Evolutionary conservation across 2,329 filamentous ascomycete species (phyloP).

Genomic region (Penicillium sp.): DNA sequence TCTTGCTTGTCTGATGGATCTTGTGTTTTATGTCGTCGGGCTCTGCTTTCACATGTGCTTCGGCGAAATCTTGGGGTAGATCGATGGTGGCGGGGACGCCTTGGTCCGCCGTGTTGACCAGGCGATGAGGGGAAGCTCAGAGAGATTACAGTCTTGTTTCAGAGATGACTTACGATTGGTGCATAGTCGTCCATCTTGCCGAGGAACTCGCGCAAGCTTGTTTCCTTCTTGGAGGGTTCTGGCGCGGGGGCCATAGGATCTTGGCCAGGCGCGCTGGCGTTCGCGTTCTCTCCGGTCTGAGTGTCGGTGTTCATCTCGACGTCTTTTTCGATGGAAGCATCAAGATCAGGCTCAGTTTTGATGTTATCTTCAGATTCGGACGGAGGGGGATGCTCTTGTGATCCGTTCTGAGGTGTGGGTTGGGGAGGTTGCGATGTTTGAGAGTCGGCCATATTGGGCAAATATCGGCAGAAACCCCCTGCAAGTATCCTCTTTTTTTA

Average conservation of each 20-base stretch:
- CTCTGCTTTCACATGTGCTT: not conserved
- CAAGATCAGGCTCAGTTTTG: slow-evolving; percentile 28
- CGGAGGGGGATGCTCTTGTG: slow-evolving; percentile 23
- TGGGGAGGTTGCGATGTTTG: slow-evolving; percentile 21
- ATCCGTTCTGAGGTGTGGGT: slow-evolving; percentile 20
- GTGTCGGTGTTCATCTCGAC: slow-evolving; percentile 35
- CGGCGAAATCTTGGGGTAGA: not conserved
- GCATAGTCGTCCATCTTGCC: slow-evolving; percentile 98
- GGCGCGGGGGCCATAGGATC: slow-evolving; percentile 51
- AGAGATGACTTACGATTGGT: slow-evolving; percentile 69
- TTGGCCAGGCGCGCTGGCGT: slow-evolving; percentile 20
- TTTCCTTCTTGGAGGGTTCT: slow-evolving; percentile 78
- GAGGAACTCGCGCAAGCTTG: slow-evolving; percentile 86
- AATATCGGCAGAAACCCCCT: slow-evolving; percentile 12
- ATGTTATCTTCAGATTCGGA: slow-evolving; percentile 16
- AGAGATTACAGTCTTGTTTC: not conserved
- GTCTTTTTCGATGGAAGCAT: slow-evolving; percentile 39
- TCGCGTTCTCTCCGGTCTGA: slow-evolving; percentile 5
- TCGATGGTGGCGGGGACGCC: not conserved
- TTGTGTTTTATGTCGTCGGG: not conserved
- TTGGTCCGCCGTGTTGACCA: not conserved
- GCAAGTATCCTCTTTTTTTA: slow-evolving; percentile 6
- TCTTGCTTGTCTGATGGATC: not conserved
- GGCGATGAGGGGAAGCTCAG: slow-evolving; percentile 2
- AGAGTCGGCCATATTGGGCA: slow-evolving; percentile 37